These are phyloP conservation scores for Aureobasidium subglaciale DNA, from an alignment of 2,329 filamentous ascomycete species.

Conservation along the genomic window DNA sequence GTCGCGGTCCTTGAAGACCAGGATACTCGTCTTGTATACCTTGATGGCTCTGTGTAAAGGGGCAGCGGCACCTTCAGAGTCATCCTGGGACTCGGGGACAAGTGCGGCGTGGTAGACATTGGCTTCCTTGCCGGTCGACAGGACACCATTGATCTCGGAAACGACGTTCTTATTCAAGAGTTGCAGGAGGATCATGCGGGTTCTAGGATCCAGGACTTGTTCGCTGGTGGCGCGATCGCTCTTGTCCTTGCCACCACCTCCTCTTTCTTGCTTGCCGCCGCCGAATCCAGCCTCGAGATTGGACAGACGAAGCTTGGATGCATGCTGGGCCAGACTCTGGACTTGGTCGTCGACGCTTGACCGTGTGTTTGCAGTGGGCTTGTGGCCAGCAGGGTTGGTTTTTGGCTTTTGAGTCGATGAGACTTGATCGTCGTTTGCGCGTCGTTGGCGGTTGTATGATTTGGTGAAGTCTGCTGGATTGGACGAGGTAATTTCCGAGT, in stretches of 20 bases:
- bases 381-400: constrained; percentile 58
- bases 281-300: constrained; percentile 48
- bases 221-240: constrained; percentile 89
- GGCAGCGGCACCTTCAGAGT: constrained; percentile 36
- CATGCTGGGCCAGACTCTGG: constrained; percentile 74
- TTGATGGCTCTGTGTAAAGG: constrained; percentile 81
- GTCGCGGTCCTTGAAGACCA: constrained; percentile 96
- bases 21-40: constrained; percentile 96
- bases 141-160: constrained; percentile 85
- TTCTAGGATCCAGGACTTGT: constrained; percentile 88
- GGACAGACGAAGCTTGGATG: constrained; percentile 76
- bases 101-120: constrained; percentile 92
- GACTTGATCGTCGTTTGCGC: constrained; percentile 50
- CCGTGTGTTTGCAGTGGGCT: constrained; percentile 70
- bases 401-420: constrained; percentile 54
- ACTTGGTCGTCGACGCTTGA: constrained; percentile 83
- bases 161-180: constrained; percentile 91
- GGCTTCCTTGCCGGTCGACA: constrained; percentile 95
- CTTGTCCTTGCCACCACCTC: constrained; percentile 68
- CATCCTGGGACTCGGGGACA: constrained; percentile 47
- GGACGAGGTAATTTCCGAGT: constrained; percentile 50
- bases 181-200: constrained; percentile 89
- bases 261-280: constrained; percentile 39
- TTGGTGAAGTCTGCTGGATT: constrained; percentile 68
- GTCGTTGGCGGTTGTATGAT: constrained; percentile 78